Evolutionary conservation across 805 yeast genomes (phyloP).

Genomic region (Suhomyces xylopsoci): DNA sequence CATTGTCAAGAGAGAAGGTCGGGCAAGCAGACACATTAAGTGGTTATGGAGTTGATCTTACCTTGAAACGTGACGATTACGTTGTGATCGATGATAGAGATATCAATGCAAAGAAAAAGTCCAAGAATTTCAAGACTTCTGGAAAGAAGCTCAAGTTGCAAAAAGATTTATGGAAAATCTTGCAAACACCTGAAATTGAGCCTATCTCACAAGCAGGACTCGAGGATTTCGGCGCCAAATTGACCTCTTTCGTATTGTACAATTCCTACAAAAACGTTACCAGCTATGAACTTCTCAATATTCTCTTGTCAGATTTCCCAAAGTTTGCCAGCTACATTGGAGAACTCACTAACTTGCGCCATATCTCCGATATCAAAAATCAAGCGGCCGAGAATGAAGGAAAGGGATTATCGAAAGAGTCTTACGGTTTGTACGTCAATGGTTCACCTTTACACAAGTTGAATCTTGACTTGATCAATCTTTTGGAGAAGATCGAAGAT

Average conservation of each 20-base stretch:
- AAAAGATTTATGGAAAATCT: conserved; percentile 15
- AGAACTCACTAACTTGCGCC: conserved; percentile 11
- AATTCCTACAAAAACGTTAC: conserved; percentile 14
- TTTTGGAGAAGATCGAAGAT: conserved; percentile 36
- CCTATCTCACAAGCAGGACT: conserved; percentile 30
- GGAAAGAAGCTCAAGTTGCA: conserved; percentile 15
- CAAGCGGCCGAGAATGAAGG: conserved; percentile 28
- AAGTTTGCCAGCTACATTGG: conserved; percentile 41
- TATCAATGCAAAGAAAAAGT: conserved; percentile 19
- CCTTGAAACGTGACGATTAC: conserved; percentile 65
- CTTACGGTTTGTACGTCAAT: conserved; percentile 60
- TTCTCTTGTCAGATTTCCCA: conserved; percentile 53
- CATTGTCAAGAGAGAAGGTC: conserved; percentile 16
- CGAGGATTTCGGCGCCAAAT: conserved; percentile 35
- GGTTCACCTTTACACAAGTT: conserved; percentile 58
- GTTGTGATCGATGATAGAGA: conserved; percentile 63
- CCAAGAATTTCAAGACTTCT: conserved; percentile 19
- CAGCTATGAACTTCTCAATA: conserved; percentile 35
- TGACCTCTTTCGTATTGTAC: conserved; percentile 37
- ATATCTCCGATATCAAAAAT: conserved; percentile 20
- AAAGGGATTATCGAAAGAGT: conserved; percentile 36
- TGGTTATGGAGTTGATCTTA: conserved; percentile 68
- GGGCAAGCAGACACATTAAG: conserved; percentile 20
- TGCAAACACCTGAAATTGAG: conserved; percentile 19
- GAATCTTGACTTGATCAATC: conserved; percentile 41